These are phyloP conservation scores for Mycena vulgaris DNA, from an alignment of 768 basidiomycete genomes.

Conservation along the genomic window DNA sequence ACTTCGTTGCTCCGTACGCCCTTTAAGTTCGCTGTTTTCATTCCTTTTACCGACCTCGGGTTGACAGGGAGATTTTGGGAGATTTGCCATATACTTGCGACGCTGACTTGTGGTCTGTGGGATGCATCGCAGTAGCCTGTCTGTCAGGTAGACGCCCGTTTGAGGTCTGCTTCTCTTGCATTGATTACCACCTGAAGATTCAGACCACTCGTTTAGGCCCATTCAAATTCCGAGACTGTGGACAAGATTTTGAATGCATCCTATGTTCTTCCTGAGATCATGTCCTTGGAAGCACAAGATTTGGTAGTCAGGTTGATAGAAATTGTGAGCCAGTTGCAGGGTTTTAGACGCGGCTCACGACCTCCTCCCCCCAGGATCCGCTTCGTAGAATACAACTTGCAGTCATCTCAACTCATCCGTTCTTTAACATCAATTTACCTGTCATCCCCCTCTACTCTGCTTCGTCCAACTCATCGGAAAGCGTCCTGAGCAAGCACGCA, in stretches of 20 bases:
- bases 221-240: slow-evolving; percentile 38
- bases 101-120: slow-evolving; percentile 65
- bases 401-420: slow-evolving; percentile 48
- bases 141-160: slow-evolving; percentile 53
- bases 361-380: slow-evolving; percentile 43
- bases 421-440: slow-evolving; percentile 45
- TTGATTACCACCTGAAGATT: slow-evolving; percentile 11
- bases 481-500: slow-evolving; percentile 32
- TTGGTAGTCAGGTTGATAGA: slow-evolving; percentile 49
- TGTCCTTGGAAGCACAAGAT: slow-evolving; percentile 44
- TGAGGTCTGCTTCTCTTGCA: slow-evolving; percentile 43
- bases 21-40: not conserved
- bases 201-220: slow-evolving; percentile 36
- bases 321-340: slow-evolving; percentile 40
- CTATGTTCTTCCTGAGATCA: slow-evolving; percentile 43
- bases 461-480: slow-evolving; percentile 8
- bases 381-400: slow-evolving; percentile 45
- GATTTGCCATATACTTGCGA: slow-evolving; percentile 51
- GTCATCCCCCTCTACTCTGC: slow-evolving; percentile 23
- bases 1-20: slow-evolving; percentile 61
- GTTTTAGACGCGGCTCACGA: slow-evolving; percentile 21
- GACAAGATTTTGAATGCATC: slow-evolving; percentile 42
- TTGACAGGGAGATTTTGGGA: slow-evolving; percentile 56
- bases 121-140: slow-evolving; percentile 57
- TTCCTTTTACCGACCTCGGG: slow-evolving; percentile 2